A percentile compares a stretch with the other conserved stretches of the same genome.
Evolutionary conservation across 345 rosid genomes (phyloP).

Genomic region (Acer campestre): DNA sequence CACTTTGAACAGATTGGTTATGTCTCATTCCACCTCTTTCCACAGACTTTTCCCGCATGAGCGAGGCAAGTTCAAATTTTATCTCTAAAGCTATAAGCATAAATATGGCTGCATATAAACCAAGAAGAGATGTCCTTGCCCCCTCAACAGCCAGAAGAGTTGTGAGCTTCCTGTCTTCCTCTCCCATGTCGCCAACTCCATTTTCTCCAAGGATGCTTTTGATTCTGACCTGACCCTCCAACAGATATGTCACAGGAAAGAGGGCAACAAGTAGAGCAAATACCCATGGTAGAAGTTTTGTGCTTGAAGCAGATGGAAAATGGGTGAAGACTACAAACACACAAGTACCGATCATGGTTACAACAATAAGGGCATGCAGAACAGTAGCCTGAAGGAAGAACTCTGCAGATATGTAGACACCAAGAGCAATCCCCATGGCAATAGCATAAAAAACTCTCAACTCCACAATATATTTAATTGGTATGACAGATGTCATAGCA

Average conservation of each 20-base stretch:
- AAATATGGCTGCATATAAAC: slow-evolving; percentile 93
- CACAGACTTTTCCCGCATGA: slow-evolving; percentile 78
- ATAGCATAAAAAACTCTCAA: slow-evolving; percentile 80
- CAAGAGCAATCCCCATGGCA: slow-evolving; percentile 90
- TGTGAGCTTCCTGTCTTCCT: slow-evolving; percentile 81
- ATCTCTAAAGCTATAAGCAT: slow-evolving; percentile 97
- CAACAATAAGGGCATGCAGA: slow-evolving; percentile 77
- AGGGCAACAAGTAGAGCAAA: slow-evolving; percentile 96
- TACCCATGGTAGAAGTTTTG: slow-evolving; percentile 93
- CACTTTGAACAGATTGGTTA: slow-evolving; percentile 57
- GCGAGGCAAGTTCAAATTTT: slow-evolving; percentile 89
- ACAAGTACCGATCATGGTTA: slow-evolving; percentile 86
- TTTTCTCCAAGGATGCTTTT: slow-evolving; percentile 61
- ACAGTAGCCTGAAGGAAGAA: slow-evolving; percentile 95
- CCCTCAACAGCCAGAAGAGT: slow-evolving; percentile 95
- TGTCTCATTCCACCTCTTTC: slow-evolving; percentile 74
- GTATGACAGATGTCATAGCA: slow-evolving; percentile 82
- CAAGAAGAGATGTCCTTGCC: slow-evolving; percentile 96
- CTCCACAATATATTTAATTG: slow-evolving; percentile 86
- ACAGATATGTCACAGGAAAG: slow-evolving; percentile 88
- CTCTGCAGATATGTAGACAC: slow-evolving; percentile 91
- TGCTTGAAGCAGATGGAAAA: slow-evolving; percentile 97
- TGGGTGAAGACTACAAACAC: slow-evolving; percentile 95
- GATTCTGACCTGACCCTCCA: slow-evolving; percentile 96
- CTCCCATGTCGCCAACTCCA: slow-evolving; percentile 53